Percentiles rank a stretch among this genome's conserved stretches.
Evolutionary conservation across 1,284 basidiomycete species (phyloP).

Genomic region (Meira nashicola): DNA sequence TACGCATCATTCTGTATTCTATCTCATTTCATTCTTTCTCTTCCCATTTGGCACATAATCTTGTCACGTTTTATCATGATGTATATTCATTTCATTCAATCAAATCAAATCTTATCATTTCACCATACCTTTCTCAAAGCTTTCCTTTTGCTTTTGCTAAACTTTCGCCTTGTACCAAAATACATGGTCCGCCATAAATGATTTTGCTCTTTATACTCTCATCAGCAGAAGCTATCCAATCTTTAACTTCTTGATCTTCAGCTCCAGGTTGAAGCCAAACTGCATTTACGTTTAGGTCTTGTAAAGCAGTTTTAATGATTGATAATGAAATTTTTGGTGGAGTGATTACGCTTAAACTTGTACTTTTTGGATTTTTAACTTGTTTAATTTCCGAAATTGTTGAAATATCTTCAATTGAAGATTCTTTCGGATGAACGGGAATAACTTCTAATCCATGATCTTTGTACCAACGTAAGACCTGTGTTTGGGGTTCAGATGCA

Average conservation of each 20-base stretch:
- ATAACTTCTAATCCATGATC: conserved; percentile 30
- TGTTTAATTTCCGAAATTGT: conserved; percentile 19
- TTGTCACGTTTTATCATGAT: not conserved
- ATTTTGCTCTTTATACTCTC: conserved; percentile 31
- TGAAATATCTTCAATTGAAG: conserved; percentile 28
- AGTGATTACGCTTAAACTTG: conserved; percentile 45
- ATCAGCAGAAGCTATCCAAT: conserved; percentile 14
- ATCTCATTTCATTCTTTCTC: not conserved
- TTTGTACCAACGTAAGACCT: conserved; percentile 49
- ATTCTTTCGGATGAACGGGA: conserved; percentile 42
- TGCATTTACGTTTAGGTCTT: conserved; percentile 27
- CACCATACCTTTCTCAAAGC: conserved; percentile 17
- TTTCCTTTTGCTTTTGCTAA: conserved; percentile 41
- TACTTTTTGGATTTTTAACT: conserved; percentile 18
- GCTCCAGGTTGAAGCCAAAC: conserved; percentile 49
- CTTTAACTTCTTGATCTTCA: conserved; percentile 31
- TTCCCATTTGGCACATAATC: not conserved
- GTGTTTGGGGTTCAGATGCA: not conserved
- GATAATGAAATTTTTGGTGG: conserved; percentile 39
- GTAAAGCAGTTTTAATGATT: conserved; percentile 31
- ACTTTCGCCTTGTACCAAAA: conserved; percentile 41
- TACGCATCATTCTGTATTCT: not conserved
- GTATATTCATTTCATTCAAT: not conserved
- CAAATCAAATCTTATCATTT: not conserved
- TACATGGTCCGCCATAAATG: conserved; percentile 46